Evolutionary conservation across 2,329 filamentous ascomycete species (phyloP).

Genomic region (Verticillium longisporum): DNA sequence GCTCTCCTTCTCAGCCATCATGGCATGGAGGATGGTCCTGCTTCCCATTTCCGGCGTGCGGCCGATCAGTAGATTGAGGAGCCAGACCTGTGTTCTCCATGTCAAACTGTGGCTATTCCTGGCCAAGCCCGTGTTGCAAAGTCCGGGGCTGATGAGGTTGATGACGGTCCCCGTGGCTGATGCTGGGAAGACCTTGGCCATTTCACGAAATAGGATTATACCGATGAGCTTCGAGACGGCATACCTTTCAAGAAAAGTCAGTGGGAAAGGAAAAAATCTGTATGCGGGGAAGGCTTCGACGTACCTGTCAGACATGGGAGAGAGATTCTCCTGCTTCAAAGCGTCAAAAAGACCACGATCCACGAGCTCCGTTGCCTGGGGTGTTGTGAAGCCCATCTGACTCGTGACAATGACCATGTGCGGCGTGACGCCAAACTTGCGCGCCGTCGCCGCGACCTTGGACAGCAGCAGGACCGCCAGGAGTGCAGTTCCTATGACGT

Average conservation of each 20-base stretch:
- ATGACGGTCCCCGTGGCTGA: conserved; percentile 21
- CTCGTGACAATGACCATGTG: conserved; percentile 17
- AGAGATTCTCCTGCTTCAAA: conserved; percentile 18
- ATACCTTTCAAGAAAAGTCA: conserved; percentile 13
- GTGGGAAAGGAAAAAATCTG: too few species aligned
- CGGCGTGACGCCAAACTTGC: conserved; percentile 14
- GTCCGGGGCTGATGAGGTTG: conserved; percentile 21
- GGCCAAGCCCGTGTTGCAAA: conserved; percentile 18
- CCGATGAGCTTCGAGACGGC: conserved; percentile 19
- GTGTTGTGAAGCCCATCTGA: conserved; percentile 14
- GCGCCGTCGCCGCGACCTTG: conserved; percentile 15
- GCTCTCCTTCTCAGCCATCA: conserved; percentile 16
- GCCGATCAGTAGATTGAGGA: conserved; percentile 4
- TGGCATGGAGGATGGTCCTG: conserved; percentile 18
- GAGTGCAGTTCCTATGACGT: conserved; percentile 16
- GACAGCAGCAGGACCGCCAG: conserved; percentile 15
- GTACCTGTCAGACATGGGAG: neutral
- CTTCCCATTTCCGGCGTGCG: conserved; percentile 19
- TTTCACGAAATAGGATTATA: conserved; percentile 16
- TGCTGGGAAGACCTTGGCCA: conserved; percentile 17
- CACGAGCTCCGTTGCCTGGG: conserved; percentile 7
- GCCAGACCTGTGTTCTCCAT: neutral
- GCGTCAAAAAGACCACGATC: conserved; percentile 17
- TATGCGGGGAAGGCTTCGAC: neutral
- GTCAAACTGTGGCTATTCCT: neutral